Evolutionary conservation across 2,329 filamentous ascomycete genomes (phyloP).

Genomic region (Colletotrichum sp.): DNA sequence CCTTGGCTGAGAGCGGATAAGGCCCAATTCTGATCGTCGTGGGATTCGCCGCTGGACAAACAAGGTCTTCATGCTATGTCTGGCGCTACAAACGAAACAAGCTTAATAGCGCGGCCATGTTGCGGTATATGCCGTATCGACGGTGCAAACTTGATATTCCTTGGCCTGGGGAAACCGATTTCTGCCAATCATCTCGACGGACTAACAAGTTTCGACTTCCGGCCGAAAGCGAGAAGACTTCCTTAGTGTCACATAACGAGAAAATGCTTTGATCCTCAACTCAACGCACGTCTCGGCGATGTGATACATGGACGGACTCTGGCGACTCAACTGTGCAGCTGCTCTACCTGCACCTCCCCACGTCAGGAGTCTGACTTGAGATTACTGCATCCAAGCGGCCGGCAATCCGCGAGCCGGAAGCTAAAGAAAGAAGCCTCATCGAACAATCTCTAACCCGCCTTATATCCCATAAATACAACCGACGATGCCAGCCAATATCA

Average conservation of each 20-base stretch:
- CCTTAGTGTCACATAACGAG: background rate
- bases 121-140: background rate
- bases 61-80: background rate
- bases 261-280: conserved; percentile 14
- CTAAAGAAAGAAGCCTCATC: conserved; percentile 19
- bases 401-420: conserved; percentile 17
- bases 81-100: background rate
- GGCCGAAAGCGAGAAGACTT: background rate
- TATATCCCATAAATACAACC: conserved; percentile 5
- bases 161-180: background rate
- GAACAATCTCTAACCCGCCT: background rate
- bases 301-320: conserved; percentile 21
- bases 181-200: background rate
- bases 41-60: background rate
- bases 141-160: background rate
- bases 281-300: conserved; percentile 18
- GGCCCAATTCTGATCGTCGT: background rate
- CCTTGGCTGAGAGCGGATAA: background rate
- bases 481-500: background rate
- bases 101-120: background rate
- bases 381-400: conserved; percentile 16
- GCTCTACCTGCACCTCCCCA: background rate
- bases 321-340: conserved; percentile 2
- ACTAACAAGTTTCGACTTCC: background rate
- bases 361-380: conserved; percentile 1